Percentiles rank a stretch among this genome's conserved stretches.
phyloP scores from a whole-genome alignment of 164 flowering plant species.

The Cinnamomum micranthum region DNA sequence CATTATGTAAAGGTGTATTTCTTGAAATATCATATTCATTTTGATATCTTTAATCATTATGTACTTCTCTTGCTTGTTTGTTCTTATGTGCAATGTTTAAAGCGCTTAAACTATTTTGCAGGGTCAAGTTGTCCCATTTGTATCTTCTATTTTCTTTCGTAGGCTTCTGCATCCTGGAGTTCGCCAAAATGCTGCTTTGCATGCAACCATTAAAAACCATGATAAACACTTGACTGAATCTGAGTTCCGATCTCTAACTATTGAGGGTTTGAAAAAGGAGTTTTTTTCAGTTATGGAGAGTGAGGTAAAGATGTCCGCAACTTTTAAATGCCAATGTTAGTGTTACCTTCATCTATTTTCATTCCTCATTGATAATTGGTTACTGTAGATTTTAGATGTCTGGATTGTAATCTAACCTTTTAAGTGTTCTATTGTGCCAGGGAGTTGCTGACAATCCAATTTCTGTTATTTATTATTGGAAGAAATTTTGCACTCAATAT shows the following conservation, averaged over 20 bases:
- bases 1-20: neutral
- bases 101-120: conserved; percentile 28
- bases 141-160: conserved; percentile 78
- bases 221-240: conserved; percentile 63
- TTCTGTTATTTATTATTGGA: conserved; percentile 63
- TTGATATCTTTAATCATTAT: neutral
- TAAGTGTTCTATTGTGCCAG: conserved; percentile 31
- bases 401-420: neutral
- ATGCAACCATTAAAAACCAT: conserved; percentile 56
- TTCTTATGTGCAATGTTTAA: neutral
- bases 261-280: conserved; percentile 65
- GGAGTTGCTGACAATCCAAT: conserved; percentile 46
- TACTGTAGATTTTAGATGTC: neutral
- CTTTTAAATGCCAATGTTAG: neutral
- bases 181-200: conserved; percentile 46
- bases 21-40: neutral
- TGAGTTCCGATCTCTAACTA: conserved; percentile 57
- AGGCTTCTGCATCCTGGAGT: conserved; percentile 83
- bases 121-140: conserved; percentile 56
- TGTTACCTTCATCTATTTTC: neutral
- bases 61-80: neutral
- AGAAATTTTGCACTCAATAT: conserved; percentile 54
- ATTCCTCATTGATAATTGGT: conserved; percentile 2
- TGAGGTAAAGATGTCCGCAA: conserved; percentile 40
- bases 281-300: conserved; percentile 66